Base-by-base conservation (phyloP, 2,329 filamentous ascomycete genomes). In the Fusarium setosum region DNA sequence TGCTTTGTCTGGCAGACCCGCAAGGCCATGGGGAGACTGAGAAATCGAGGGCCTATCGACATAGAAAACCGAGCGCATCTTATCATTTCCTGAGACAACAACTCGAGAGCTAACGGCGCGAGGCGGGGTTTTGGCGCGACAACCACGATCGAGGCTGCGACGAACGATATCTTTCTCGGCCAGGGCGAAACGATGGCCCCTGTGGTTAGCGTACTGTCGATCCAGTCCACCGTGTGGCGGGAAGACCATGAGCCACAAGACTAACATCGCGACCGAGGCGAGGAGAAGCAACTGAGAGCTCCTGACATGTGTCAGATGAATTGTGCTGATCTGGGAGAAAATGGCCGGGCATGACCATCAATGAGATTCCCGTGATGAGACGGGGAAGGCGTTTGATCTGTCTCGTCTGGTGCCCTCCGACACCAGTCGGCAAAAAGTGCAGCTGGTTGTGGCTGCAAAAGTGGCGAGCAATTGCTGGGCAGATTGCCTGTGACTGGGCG, bases 371-470 rank as follows among this genome's bases (percentile, higher is more conserved):
- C 51, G 44, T 35, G 35, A 55, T 31, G 41, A 45, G 35, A 61
- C 61, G 65, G 65, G 65, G 62, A 58, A 55, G 65, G 61, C 56
- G 51, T 65, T 54, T 62, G 47, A 42, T 52, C 63, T 44, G 21
- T 56, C 53, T 66, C 47, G 53, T 56, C 52, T 40, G 47, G 45
- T 63, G 32, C 26, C 17, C 24, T 37, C 41, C 47, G 29, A 37
- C 31, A 29, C 38, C n/a, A 37, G 31, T 35, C n/a, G 35, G 51
- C 47, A 35, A 45, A 29, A 37, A 47, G 29, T 24, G 42, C 26
- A 44, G 29, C 9, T 31, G 44, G 34, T 35, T 68, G 69, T 71
- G 69, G 69, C 69, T 70, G 57, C 59, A 42, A 68, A 47, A 41
- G 69, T 71, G 69, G 69, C 69, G 45, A 70, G 61, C 37, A 40